These are phyloP conservation scores for Pseudoscleropodium purum DNA, from an alignment of 225 moss, liverwort and hornwort species.

Conservation along the genomic window DNA sequence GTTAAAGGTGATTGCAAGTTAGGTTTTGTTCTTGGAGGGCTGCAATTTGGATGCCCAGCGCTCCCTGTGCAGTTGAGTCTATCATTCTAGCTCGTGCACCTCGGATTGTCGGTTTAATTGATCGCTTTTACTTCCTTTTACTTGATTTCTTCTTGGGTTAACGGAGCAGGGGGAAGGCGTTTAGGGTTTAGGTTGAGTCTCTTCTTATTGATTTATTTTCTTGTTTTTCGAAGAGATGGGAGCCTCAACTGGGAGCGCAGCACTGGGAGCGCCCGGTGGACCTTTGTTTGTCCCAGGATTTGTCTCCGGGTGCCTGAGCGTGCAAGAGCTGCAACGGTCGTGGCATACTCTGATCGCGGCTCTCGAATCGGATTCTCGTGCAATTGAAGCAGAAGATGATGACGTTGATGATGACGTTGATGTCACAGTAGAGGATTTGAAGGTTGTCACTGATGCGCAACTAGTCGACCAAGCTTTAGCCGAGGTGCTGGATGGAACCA, in stretches of 20 bases:
- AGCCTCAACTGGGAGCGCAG: constrained; percentile 30
- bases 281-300: constrained; percentile 81
- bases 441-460: constrained; percentile 75
- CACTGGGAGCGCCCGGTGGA: constrained; percentile 71
- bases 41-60: neutral
- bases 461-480: constrained; percentile 82
- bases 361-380: constrained; percentile 22
- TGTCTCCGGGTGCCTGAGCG: constrained; percentile 65
- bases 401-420: constrained; percentile 31
- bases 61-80: neutral
- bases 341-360: constrained; percentile 63
- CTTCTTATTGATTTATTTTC: neutral
- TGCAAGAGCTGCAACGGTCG: constrained; percentile 55
- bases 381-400: constrained; percentile 6
- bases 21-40: neutral
- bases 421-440: constrained; percentile 66
- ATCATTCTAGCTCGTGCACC: neutral
- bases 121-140: neutral
- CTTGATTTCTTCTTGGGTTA: no score
- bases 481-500: constrained; percentile 48
- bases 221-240: constrained; percentile 4
- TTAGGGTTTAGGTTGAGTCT: neutral
- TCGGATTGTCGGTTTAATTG: neutral
- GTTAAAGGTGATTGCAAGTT: neutral
- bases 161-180: neutral